phyloP scores from a whole-genome alignment of 1,139 yeast genomes.

The Geotrichum histeridarum region DNA sequence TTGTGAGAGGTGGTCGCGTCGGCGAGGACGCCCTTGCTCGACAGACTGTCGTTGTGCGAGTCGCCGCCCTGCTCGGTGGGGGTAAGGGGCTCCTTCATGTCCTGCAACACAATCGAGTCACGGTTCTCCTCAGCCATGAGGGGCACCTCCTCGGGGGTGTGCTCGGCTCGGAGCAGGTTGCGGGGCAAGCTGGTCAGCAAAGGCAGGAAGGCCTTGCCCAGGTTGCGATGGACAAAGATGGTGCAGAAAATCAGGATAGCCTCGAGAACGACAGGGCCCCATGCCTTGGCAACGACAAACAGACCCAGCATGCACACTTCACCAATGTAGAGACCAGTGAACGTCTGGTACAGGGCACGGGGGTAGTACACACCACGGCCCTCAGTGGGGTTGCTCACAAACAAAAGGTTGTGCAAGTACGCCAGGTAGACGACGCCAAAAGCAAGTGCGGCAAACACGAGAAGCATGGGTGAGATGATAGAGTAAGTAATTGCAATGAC shows the following conservation, averaged over 20 bases:
- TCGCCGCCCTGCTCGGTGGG: neutral
- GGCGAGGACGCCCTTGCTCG: conserved; percentile 6
- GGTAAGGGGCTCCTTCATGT: neutral
- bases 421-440: conserved; percentile 73
- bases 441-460: conserved; percentile 65
- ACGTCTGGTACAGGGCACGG: conserved; percentile 78
- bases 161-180: conserved; percentile 22
- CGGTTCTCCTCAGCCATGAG: neutral
- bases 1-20: conserved; percentile 1
- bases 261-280: conserved; percentile 91
- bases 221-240: conserved; percentile 55
- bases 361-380: conserved; percentile 84
- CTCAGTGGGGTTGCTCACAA: conserved; percentile 63
- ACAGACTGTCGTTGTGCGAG: neutral
- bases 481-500: conserved; percentile 76
- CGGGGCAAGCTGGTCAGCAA: conserved; percentile 66
- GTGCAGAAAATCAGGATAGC: conserved; percentile 62
- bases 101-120: conserved; percentile 6
- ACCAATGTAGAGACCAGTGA: conserved; percentile 82
- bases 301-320: conserved; percentile 81
- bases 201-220: conserved; percentile 60
- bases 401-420: conserved; percentile 71
- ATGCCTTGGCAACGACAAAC: conserved; percentile 84
- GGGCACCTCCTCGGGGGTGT: neutral
- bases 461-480: conserved; percentile 71